Evolutionary conservation across 179 eudicot species (phyloP).

Genomic region (Nepenthes alata): DNA sequence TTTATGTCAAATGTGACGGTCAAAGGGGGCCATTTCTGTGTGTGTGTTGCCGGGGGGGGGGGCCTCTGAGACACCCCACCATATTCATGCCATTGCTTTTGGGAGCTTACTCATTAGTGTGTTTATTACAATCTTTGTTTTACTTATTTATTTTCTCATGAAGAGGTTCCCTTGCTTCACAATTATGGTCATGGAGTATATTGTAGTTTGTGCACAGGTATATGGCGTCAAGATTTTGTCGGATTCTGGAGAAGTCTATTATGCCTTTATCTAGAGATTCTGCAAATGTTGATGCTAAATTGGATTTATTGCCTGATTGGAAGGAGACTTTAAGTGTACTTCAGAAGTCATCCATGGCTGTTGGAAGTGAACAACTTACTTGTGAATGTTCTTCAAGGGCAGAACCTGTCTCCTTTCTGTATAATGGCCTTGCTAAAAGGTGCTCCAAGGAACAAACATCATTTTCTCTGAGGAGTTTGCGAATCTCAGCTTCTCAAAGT

Average conservation of each 20-base stretch:
- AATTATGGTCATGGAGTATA: conserved; percentile 17
- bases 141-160: not conserved
- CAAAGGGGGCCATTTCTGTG: too few relatives aligned
- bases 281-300: conserved; percentile 20
- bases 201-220: conserved; percentile 76
- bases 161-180: not conserved
- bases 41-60: too few relatives aligned
- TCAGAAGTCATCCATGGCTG: conserved; percentile 18
- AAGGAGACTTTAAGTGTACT: conserved; percentile 28
- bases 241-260: conserved; percentile 37
- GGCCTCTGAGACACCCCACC: too few relatives aligned
- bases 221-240: conserved; percentile 54
- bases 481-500: conserved; percentile 34
- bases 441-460: conserved; percentile 15
- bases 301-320: conserved; percentile 51
- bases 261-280: conserved; percentile 25
- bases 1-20: too few relatives aligned
- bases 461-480: conserved; percentile 13
- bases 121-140: not conserved
- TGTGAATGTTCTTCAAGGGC: conserved; percentile 3
- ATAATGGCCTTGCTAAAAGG: conserved; percentile 10
- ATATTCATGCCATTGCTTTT: too few relatives aligned
- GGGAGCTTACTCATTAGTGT: too few relatives aligned
- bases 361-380: conserved; percentile 14
- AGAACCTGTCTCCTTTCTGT: conserved; percentile 9